A percentile compares a stretch with the other conserved stretches of the same genome.
Evolutionary conservation across 2,329 filamentous ascomycete genomes (phyloP).

Genomic region (Calonectria ilicicola): DNA sequence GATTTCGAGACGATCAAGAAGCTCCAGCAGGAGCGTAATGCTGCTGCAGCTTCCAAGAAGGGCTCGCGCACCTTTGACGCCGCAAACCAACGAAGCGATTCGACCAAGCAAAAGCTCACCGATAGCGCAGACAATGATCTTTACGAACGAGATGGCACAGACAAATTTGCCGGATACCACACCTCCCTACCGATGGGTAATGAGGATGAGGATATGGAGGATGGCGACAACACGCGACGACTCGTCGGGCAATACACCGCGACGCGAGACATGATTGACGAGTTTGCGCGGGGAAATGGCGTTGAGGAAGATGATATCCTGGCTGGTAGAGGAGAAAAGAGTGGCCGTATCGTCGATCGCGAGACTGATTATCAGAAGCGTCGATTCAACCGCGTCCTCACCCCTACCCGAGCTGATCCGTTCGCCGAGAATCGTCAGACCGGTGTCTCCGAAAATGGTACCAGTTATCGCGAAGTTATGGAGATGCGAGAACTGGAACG

Average conservation of each 20-base stretch:
- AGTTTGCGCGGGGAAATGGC: conserved; percentile 86
- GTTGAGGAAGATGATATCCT: conserved; percentile 94
- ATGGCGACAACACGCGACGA: conserved; percentile 78
- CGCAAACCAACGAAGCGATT: conserved; percentile 85
- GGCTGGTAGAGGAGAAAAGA: conserved; percentile 84
- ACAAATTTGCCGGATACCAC: conserved; percentile 92
- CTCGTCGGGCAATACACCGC: conserved; percentile 97
- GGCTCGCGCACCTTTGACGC: conserved; percentile 84
- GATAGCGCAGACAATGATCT: conserved; percentile 90
- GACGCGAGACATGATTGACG: conserved; percentile 90
- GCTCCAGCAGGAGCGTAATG: conserved; percentile 94
- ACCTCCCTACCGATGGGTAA: conserved; percentile 86
- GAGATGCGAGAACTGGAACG: conserved; percentile 88
- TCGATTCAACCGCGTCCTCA: conserved; percentile 87
- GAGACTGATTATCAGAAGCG: conserved; percentile 99
- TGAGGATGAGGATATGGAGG: conserved; percentile 83
- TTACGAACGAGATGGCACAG: conserved; percentile 81
- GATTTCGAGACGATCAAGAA: conserved; percentile 90
- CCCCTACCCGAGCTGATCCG: conserved; percentile 86
- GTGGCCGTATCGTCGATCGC: conserved; percentile 89
- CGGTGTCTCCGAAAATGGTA: conserved; percentile 75
- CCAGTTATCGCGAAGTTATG: conserved; percentile 93
- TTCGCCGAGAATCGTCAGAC: conserved; percentile 82
- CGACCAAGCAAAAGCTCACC: conserved; percentile 91
- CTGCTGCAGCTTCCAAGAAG: conserved; percentile 83